Evolutionary conservation across 164 flowering plant species (phyloP).

Genomic region (Stephania cephalantha): DNA sequence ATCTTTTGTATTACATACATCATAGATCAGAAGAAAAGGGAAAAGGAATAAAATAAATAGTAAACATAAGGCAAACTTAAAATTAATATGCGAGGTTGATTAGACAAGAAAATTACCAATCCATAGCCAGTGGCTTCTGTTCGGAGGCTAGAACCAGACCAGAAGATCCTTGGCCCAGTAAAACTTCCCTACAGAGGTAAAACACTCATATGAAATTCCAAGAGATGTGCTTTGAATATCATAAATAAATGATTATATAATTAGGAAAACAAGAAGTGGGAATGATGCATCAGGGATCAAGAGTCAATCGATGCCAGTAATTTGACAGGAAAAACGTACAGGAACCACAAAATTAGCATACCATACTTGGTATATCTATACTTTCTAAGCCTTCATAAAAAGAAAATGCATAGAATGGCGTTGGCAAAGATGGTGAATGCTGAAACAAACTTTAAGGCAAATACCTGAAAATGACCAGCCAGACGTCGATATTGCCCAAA

Average conservation of each 20-base stretch:
- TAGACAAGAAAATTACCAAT: conserved; percentile 50
- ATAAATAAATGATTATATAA: not conserved
- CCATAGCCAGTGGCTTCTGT: conserved; percentile 99
- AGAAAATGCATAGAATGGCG: too few species aligned
- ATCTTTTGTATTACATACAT: not conserved
- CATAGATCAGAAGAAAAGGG: too few species aligned
- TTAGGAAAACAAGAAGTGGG: not conserved
- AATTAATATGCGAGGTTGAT: not conserved
- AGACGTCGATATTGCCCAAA: conserved; percentile 95
- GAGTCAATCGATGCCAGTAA: not conserved
- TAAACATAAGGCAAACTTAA: not conserved
- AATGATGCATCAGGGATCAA: not conserved
- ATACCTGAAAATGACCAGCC: conserved; percentile 91
- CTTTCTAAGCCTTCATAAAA: not conserved
- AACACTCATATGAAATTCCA: conserved; percentile 20
- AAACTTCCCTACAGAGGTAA: conserved; percentile 93
- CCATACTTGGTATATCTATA: not conserved
- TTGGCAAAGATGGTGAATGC: conserved; percentile 24
- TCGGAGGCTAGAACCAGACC: conserved; percentile 96
- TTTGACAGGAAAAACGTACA: not conserved
- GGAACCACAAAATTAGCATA: not conserved
- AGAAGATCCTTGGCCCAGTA: conserved; percentile 88
- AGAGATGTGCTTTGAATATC: not conserved
- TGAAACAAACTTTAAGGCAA: conserved; percentile 23
- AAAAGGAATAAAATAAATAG: not conserved